These are phyloP conservation scores for Rhynchospora breviuscula DNA, from an alignment of 176 grass and related monocot genomes.

Conservation along the genomic window DNA sequence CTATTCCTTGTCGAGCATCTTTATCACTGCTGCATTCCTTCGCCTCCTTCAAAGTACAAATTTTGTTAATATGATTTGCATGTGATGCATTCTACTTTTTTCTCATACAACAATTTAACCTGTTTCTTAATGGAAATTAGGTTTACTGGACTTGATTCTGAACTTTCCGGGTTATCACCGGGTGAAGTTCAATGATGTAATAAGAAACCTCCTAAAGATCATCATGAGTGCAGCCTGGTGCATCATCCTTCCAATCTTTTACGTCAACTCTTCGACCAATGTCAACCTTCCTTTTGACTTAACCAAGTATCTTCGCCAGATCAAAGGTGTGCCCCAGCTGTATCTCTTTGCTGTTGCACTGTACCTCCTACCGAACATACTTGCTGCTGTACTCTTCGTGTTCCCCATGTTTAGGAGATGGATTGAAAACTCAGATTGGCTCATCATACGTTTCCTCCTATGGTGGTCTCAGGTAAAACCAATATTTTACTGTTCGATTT, in stretches of 20 bases:
- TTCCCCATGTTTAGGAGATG: conserved; percentile 83
- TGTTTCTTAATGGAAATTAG: conserved; percentile 44
- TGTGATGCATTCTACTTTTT: not conserved
- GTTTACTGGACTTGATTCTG: conserved; percentile 79
- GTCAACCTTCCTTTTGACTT: conserved; percentile 48
- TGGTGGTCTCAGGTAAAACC: conserved; percentile 97
- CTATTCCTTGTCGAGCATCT: conserved; percentile 88
- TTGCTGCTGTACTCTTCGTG: conserved; percentile 55
- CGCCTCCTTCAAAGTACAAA: conserved; percentile 80
- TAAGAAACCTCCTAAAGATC: conserved; percentile 78
- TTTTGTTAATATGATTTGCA: conserved; percentile 13
- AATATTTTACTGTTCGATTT: conserved; percentile 7
- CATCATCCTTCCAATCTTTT: conserved; percentile 85
- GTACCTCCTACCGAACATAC: conserved; percentile 79
- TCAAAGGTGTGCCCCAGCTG: conserved; percentile 71
- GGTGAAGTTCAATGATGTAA: conserved; percentile 63
- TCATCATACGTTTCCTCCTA: conserved; percentile 64
- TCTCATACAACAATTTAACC: conserved; percentile 13
- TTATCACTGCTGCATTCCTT: conserved; percentile 76
- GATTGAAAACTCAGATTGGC: conserved; percentile 90
- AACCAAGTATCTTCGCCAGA: conserved; percentile 42
- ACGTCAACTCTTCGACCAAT: conserved; percentile 48
- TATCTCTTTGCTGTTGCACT: conserved; percentile 76
- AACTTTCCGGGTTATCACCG: conserved; percentile 82
- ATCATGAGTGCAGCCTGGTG: conserved; percentile 64